Conservation (phyloP, 139 green algal species). For the Yamagishiella unicocca region DNA sequence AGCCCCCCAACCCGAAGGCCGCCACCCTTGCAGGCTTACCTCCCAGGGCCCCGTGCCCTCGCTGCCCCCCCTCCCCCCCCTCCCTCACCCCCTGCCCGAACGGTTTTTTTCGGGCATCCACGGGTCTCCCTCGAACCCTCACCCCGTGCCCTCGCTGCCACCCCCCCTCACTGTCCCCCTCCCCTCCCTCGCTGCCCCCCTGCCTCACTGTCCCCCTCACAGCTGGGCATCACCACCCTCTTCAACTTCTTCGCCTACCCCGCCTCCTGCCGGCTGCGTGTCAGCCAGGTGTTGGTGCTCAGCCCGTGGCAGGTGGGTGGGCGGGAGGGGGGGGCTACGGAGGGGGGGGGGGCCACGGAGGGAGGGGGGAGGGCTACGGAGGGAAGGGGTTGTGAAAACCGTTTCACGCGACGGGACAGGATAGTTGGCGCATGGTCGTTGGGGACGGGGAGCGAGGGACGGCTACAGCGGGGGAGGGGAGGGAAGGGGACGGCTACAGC, state of each 20-base stretch:
- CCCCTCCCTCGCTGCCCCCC: not conserved
- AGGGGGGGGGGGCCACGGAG: not conserved
- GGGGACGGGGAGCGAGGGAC: no score
- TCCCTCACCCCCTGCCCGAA: not conserved
- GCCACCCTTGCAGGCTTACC: no score
- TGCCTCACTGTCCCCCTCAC: not conserved
- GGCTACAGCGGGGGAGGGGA: not conserved
- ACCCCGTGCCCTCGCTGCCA: not conserved
- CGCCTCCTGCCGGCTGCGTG: slow-evolving; percentile 68
- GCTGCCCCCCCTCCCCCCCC: not conserved
- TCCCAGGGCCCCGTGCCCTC: no score
- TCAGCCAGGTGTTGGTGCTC: slow-evolving; percentile 89
- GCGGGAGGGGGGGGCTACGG: not conserved
- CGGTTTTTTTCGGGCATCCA: not conserved
- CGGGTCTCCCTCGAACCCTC: not conserved
- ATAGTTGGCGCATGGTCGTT: no score
- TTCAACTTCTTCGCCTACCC: slow-evolving; percentile 91
- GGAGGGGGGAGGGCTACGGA: not conserved
- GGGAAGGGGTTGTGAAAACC: no score
- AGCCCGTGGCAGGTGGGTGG: slow-evolving; percentile 69
- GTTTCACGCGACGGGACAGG: not conserved
- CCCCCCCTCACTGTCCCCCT: not conserved
- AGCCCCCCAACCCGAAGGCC: no score
- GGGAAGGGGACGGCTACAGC: not conserved
- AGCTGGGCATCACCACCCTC: slow-evolving; percentile 67